Evolutionary conservation across 192 early-diverging fungal genomes (phyloP), one percentile per base, ranked within the genome.

Genomic region (Linnemannia hyalina): DNA sequence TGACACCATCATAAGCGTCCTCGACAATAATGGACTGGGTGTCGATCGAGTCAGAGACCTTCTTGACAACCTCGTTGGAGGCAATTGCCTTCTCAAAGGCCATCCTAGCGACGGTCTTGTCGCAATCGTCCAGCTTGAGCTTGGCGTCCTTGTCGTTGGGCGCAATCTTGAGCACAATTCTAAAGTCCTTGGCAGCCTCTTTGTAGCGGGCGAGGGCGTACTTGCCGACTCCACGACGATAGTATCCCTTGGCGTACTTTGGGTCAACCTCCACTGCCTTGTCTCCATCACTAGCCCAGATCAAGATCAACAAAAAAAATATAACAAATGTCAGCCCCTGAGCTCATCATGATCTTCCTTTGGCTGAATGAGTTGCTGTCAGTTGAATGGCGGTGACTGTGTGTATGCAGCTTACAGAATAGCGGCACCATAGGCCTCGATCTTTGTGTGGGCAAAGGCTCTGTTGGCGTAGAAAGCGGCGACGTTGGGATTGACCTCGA

Each of bases 11-110:
- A 84, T 99, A 99, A 2, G 91, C 88, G 47, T 93, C 90, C 68
- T 95, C 93, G 26, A 97, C 91, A 47, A 80, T 77, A 82, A 90
- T 89, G 68, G 87, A 89, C 76, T 76, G 77, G 65, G 90, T 68
- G 71, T 92, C 91, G 52, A 94, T 88, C 70, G 82, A 82, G 60
- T 92, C 88, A 7, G 89, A 89, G 35, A 89, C 76, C 63, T 90
- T 91, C 78, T 92, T 94, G 82, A 92, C 84, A 41, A 96, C 94
- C 18, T 91, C 74, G 52, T 93, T 91, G 38, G 95, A 79, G 82
- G 92, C 91, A 80, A 99, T 99, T 9, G 99, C 99, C 88, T 95
- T 94, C 89, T 98, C 98, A 90, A 99, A 99, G 78, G 95, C 93
- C 55, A 95, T 91, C 40, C 96, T 90, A 36, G 94, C 93, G 41